phyloP scores from a whole-genome alignment of 805 yeast genomes.

The Blastobotrys parvus region DNA sequence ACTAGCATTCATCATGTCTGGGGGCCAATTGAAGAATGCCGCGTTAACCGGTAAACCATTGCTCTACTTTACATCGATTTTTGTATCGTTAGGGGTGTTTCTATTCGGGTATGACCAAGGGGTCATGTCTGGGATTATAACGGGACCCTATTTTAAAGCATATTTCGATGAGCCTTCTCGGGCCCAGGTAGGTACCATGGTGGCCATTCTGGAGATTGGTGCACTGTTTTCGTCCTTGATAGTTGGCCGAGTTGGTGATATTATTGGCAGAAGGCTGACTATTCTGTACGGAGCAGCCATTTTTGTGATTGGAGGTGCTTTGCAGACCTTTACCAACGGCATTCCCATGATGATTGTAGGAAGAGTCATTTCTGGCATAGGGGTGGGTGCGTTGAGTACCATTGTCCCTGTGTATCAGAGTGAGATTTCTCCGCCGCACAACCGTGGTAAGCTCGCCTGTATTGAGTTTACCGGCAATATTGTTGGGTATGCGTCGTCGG shows the following conservation, averaged over 20 bases:
- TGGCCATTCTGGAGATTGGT: constrained; percentile 82
- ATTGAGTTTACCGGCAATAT: constrained; percentile 85
- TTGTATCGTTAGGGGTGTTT: constrained; percentile 44
- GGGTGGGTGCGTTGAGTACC: constrained; percentile 76
- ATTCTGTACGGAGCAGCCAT: constrained; percentile 72
- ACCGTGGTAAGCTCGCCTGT: constrained; percentile 77
- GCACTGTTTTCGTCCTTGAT: constrained; percentile 72
- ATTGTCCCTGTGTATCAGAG: constrained; percentile 84
- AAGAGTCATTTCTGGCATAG: constrained; percentile 72
- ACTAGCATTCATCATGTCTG: constrained; percentile 19
- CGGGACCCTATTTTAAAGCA: constrained; percentile 58
- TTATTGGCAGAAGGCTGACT: constrained; percentile 69
- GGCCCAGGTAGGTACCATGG: constrained; percentile 73
- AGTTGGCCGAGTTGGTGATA: constrained; percentile 72
- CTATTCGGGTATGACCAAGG: constrained; percentile 83
- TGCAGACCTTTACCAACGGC: constrained; percentile 56
- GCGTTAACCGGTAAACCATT: constrained; percentile 29
- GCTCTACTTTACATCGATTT: constrained; percentile 35
- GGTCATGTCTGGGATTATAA: constrained; percentile 79
- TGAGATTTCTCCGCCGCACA: constrained; percentile 81
- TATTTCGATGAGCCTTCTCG: constrained; percentile 71
- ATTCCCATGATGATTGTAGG: constrained; percentile 60
- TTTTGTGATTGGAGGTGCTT: constrained; percentile 68
- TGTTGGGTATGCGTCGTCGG: constrained; percentile 70
- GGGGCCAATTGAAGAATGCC: constrained; percentile 10